Base-by-base conservation (phyloP, 345 rosid genomes). In the Ceriops tagal region DNA sequence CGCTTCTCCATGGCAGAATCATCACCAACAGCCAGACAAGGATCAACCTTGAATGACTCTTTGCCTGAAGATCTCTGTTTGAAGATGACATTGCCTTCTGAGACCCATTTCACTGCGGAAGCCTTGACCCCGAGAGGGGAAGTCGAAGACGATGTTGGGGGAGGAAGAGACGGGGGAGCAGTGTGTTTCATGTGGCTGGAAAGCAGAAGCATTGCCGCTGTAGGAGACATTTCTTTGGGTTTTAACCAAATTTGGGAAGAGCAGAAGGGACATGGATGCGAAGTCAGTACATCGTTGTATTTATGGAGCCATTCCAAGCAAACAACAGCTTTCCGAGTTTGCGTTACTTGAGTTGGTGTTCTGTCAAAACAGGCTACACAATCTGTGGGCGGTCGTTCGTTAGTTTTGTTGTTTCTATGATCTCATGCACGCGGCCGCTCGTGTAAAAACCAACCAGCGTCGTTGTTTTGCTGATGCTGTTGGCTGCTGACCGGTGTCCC, bases 341-440 rank as follows among this genome's bases (percentile, higher is more conserved):
- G 15, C 0, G 49, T 3, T 15, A 13, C 5, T 43, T 13, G 3
- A 15, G 27, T n/a, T 52, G n/a, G 58, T 47, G 26, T 49, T 34
- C 32, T 31, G 53, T 34, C 6, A 4, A 66, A 71, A 71, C 74
- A 62, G 68, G 74, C 68, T 10, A 26, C 62, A 11, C 21, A 62
- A 52, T 19, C 18, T 55, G 63, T 67, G 63, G 68, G 74, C 51
- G 22, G 26, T 11, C 22, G 35, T 34, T 28, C 16, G 49, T 51
- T n/a, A 39, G 46, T 52, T 65, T 65, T 32, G 20, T 20, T 21
- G 49, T 13, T 34, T 34, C 43, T 21, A 0, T 8, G 26, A 2
- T 6, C 26, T 32, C 26, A 20, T 61, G 9, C 21, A 3, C 15
- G 46, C 15, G 5, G 3, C 63, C 18, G 39, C 3, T 30, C 28